A percentile compares a stretch with the other conserved stretches of the same genome.
Evolutionary conservation across 2,329 filamentous ascomycete species (phyloP).

Genomic region (Acarospora socialis): DNA sequence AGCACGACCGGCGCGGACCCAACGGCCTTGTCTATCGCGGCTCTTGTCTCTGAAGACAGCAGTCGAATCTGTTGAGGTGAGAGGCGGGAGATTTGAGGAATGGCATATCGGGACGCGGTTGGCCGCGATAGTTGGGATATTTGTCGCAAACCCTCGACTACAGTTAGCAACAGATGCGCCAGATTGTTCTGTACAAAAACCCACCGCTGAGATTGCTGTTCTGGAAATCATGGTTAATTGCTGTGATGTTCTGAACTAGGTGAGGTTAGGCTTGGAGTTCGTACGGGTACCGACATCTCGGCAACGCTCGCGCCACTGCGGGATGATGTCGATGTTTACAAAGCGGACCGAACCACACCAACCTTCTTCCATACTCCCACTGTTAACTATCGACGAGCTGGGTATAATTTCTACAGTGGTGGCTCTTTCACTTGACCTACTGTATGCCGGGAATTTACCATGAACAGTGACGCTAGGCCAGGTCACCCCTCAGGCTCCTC

Average conservation of each 20-base stretch:
- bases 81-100: constrained; percentile 24
- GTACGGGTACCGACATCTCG: too few species aligned
- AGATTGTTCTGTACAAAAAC: constrained; percentile 1
- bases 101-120: constrained; percentile 22
- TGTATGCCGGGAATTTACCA: too few species aligned
- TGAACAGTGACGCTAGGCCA: too few species aligned
- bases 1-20: constrained; percentile 79
- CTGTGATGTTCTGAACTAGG: constrained; percentile 9
- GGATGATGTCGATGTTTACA: too few species aligned
- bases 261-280: too few species aligned
- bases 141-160: constrained; percentile 20
- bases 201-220: constrained; percentile 14
- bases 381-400: too few species aligned
- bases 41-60: constrained; percentile 63
- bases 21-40: constrained; percentile 84
- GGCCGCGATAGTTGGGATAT: constrained; percentile 16
- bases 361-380: too few species aligned
- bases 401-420: too few species aligned
- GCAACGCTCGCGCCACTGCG: too few species aligned
- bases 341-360: too few species aligned
- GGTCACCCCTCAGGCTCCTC: constrained; percentile 3
- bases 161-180: neutral
- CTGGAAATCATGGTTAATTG: constrained; percentile 20
- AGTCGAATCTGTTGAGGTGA: constrained; percentile 43
- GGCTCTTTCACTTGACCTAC: too few species aligned